These are phyloP conservation scores for Boletus insuetus DNA, from an alignment of 768 basidiomycete genomes.

Conservation along the genomic window DNA sequence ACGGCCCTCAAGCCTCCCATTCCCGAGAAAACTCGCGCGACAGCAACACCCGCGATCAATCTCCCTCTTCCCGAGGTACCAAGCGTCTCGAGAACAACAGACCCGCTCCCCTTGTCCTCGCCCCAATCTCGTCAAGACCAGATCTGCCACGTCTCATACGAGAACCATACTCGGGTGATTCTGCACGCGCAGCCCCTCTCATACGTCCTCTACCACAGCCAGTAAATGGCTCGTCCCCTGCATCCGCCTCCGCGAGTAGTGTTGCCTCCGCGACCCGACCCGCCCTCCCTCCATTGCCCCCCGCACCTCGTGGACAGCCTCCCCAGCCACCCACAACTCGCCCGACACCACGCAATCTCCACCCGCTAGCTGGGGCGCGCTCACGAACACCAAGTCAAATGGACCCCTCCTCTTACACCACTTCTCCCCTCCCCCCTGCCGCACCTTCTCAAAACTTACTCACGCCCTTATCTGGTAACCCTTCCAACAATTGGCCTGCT, in stretches of 20 bases:
- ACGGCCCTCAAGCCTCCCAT: conserved; percentile 8
- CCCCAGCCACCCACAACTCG: conserved; percentile 44
- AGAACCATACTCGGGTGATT: conserved; percentile 55
- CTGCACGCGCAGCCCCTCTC: conserved; percentile 32
- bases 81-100: conserved; percentile 60
- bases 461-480: conserved; percentile 34
- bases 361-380: conserved; percentile 33
- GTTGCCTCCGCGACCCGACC: conserved; percentile 38
- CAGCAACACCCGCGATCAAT: conserved; percentile 13
- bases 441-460: conserved; percentile 35
- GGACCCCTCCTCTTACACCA: conserved; percentile 47
- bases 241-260: conserved; percentile 28
- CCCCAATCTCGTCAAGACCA: conserved; percentile 46
- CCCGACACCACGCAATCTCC: conserved; percentile 29
- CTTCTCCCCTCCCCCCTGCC: conserved; percentile 40
- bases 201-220: conserved; percentile 34
- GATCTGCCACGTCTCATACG: conserved; percentile 75
- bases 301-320: conserved; percentile 66
- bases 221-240: conserved; percentile 13
- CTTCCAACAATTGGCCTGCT: conserved; percentile 41
- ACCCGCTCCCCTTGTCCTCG: conserved; percentile 81
- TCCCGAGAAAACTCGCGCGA: conserved; percentile 26
- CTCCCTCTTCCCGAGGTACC: conserved; percentile 32
- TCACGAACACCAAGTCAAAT: conserved; percentile 55
- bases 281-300: conserved; percentile 64